phyloP scores from a whole-genome alignment of 306 rosid species.

The Vigna hirtella region DNA sequence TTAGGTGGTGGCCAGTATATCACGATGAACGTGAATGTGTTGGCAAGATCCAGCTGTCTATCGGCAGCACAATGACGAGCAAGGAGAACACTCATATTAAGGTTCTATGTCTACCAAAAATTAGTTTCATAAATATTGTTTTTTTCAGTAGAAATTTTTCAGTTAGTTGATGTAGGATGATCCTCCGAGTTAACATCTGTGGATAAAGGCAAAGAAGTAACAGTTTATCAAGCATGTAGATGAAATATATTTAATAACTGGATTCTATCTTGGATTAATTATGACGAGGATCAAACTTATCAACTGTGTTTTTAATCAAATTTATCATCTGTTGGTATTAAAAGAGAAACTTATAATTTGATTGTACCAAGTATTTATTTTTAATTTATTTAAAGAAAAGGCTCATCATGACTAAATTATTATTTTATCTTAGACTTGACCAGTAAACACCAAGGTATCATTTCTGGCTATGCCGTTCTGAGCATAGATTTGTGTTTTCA shows the following conservation, averaged over 20 bases:
- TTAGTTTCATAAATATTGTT: constrained; percentile 25
- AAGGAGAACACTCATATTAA: constrained; percentile 78
- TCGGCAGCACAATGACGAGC: constrained; percentile 70
- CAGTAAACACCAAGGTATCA: constrained; percentile 18
- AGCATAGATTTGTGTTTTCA: constrained; percentile 35
- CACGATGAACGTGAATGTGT: constrained; percentile 87
- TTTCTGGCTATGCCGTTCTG: constrained; percentile 25
- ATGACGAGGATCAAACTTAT: background rate
- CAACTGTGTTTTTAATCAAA: background rate
- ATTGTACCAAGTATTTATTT: background rate
- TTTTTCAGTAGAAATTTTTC: constrained; percentile 7
- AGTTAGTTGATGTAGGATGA: constrained; percentile 23
- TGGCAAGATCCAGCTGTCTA: constrained; percentile 90
- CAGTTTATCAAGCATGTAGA: constrained; percentile 24
- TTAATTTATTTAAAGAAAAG: background rate
- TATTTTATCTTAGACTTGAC: constrained; percentile 21
- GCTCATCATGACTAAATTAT: background rate
- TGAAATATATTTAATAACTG: constrained; percentile 33
- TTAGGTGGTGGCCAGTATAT: constrained; percentile 94
- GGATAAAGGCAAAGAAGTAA: constrained; percentile 8
- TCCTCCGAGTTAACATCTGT: background rate
- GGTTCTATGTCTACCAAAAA: constrained; percentile 56
- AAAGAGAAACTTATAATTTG: constrained; percentile 33
- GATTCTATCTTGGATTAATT: constrained; percentile 17
- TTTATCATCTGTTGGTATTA: background rate